Conservation (phyloP, 1,284 basidiomycete genomes). For the Fomes fomentarius region DNA sequence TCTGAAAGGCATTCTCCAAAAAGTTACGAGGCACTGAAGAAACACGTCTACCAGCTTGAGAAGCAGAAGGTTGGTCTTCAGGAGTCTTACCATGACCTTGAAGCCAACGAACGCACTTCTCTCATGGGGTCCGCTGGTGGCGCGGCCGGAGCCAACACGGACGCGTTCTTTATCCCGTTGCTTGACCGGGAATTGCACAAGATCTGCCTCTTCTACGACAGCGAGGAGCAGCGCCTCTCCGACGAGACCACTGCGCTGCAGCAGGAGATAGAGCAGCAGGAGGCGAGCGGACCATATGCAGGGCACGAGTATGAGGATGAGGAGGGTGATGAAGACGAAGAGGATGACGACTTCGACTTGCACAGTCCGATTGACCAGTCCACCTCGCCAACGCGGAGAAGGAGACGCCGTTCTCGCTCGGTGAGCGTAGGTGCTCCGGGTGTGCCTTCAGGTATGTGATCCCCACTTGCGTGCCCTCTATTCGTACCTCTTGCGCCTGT, state of each 20-base stretch:
- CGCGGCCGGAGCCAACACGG: slow-evolving; percentile 43
- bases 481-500: neutral
- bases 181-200: slow-evolving; percentile 87
- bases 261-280: slow-evolving; percentile 66
- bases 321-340: slow-evolving; percentile 72
- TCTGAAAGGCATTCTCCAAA: slow-evolving; percentile 1
- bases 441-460: slow-evolving; percentile 28
- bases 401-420: slow-evolving; percentile 40
- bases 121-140: slow-evolving; percentile 44
- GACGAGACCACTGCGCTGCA: slow-evolving; percentile 68
- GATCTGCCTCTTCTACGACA: slow-evolving; percentile 81
- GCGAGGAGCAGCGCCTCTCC: slow-evolving; percentile 75
- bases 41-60: slow-evolving; percentile 84
- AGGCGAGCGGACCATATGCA: slow-evolving; percentile 63
- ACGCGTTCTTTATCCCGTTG: slow-evolving; percentile 70
- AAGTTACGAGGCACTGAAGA: slow-evolving; percentile 88
- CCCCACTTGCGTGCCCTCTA: neutral
- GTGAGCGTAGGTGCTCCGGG: slow-evolving; percentile 30
- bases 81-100: slow-evolving; percentile 58
- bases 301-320: slow-evolving; percentile 48
- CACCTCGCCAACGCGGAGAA: slow-evolving; percentile 33
- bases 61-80: slow-evolving; percentile 58
- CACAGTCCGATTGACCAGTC: slow-evolving; percentile 27
- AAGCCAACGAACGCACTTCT: slow-evolving; percentile 62
- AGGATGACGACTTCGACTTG: slow-evolving; percentile 49